Evolutionary conservation across 352 stramenopile species (phyloP).

Genomic region (Phytophthora cryptogea): DNA sequence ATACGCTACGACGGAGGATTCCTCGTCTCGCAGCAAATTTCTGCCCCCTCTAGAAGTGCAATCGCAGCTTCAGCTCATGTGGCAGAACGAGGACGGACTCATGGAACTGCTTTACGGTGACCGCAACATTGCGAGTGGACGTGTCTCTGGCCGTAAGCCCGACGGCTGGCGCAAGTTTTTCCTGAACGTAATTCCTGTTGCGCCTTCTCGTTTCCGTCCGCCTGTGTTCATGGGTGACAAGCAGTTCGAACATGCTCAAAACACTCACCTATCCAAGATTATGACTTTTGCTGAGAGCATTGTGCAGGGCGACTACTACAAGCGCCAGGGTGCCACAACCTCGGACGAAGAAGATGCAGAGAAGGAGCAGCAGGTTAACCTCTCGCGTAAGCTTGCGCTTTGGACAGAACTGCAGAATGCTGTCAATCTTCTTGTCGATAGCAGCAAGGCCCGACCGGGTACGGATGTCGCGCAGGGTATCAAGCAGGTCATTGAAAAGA

Average conservation of each 20-base stretch:
- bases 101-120: slow-evolving; percentile 94
- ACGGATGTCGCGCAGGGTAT: slow-evolving; percentile 90
- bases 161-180: slow-evolving; percentile 96
- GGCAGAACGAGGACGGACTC: slow-evolving; percentile 91
- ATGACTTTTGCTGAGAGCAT: slow-evolving; percentile 92
- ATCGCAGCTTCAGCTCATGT: slow-evolving; percentile 95
- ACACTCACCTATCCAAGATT: slow-evolving; percentile 95
- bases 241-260: slow-evolving; percentile 98
- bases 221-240: slow-evolving; percentile 96
- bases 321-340: slow-evolving; percentile 45
- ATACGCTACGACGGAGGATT: slow-evolving; percentile 65
- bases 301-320: slow-evolving; percentile 75
- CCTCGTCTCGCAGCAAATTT: slow-evolving; percentile 89
- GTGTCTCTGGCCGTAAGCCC: slow-evolving; percentile 46
- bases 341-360: slow-evolving; percentile 64
- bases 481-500: slow-evolving; percentile 99
- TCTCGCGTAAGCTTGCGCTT: slow-evolving; percentile 91
- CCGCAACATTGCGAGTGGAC: slow-evolving; percentile 69
- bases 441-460: slow-evolving; percentile 69
- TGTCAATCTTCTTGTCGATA: slow-evolving; percentile 87
- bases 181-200: slow-evolving; percentile 95
- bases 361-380: slow-evolving; percentile 68
- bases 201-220: slow-evolving; percentile 98
- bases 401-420: slow-evolving; percentile 98
- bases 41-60: slow-evolving; percentile 96